phyloP scores from a whole-genome alignment of 495 filamentous ascomycete genomes.

The Hypoxylon lienhwacheense region DNA sequence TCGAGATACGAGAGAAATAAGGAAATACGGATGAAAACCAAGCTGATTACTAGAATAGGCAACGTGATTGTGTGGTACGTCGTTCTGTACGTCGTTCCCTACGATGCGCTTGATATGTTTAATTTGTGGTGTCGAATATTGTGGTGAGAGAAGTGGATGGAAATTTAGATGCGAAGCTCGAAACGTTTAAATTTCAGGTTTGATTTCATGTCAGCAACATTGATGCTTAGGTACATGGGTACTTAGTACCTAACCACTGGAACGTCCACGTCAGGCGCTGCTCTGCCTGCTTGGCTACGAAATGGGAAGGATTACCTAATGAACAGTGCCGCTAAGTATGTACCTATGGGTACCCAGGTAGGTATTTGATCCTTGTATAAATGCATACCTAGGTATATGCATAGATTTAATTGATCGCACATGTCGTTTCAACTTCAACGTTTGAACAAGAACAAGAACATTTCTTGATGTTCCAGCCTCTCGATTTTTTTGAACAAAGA shows the following conservation, averaged over 20 bases:
- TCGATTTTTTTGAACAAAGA: too few species aligned
- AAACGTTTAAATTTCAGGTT: background rate
- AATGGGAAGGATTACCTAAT: background rate
- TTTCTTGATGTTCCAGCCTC: too few species aligned
- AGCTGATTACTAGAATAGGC: background rate
- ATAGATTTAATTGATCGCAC: too few species aligned
- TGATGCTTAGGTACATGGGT: background rate
- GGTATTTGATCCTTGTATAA: background rate
- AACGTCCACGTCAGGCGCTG: slow-evolving; percentile 43
- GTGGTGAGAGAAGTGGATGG: slow-evolving; percentile 16
- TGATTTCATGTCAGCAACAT: too few species aligned
- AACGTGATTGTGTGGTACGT: background rate
- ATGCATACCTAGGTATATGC: background rate
- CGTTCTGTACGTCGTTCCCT: background rate
- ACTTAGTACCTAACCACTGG: slow-evolving; percentile 6
- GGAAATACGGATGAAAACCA: background rate
- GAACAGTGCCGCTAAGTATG: background rate
- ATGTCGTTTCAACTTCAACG: too few species aligned
- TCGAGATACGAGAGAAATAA: slow-evolving; percentile 6
- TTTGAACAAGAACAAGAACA: too few species aligned
- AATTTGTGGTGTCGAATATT: background rate
- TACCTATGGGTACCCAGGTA: background rate
- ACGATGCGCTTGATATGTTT: background rate
- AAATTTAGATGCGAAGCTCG: slow-evolving; percentile 3
- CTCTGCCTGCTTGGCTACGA: slow-evolving; percentile 38